Conservation (phyloP, 2,329 filamentous ascomycete species). For the Aspergillus awamori region DNA sequence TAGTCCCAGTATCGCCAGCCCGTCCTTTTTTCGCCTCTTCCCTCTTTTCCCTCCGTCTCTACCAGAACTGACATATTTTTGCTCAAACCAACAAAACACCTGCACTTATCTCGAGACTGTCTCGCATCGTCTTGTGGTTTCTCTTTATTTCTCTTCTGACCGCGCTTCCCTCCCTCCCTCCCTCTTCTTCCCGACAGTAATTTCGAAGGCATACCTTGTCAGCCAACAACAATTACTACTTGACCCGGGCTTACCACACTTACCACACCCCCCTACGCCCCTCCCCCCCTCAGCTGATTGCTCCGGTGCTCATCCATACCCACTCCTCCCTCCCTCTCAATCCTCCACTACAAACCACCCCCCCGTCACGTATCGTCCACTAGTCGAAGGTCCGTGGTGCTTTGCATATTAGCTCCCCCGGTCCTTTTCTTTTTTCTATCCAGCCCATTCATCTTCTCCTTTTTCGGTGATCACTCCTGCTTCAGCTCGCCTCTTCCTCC, state of each 20-base stretch:
- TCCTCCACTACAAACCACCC: background rate
- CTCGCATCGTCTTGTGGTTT: background rate
- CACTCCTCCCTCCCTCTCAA: conserved; percentile 16
- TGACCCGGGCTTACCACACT: conserved; percentile 18
- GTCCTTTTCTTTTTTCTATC: conserved; percentile 21
- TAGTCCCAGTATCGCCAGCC: conserved; percentile 15
- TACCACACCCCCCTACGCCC: conserved; percentile 20
- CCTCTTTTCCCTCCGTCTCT: conserved; percentile 5
- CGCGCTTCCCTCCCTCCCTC: background rate
- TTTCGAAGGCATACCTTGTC: conserved; percentile 1
- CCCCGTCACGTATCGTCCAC: conserved; percentile 19
- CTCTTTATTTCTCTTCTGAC: background rate
- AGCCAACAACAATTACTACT: conserved; percentile 7
- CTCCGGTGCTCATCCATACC: conserved; percentile 28
- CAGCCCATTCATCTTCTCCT: conserved; percentile 16
- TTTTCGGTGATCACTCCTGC: conserved; percentile 16
- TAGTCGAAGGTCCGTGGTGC: conserved; percentile 25
- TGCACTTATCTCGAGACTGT: conserved; percentile 1
- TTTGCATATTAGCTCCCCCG: conserved; percentile 28
- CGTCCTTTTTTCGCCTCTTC: conserved; percentile 12
- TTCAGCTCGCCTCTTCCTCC: conserved; percentile 22
- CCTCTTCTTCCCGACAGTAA: background rate
- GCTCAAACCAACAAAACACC: background rate
- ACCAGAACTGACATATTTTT: background rate
- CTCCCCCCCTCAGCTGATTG: conserved; percentile 30